These are phyloP conservation scores for Pyrenophora seminiperda DNA, from an alignment of 2,329 filamentous ascomycete genomes.

Conservation along the genomic window DNA sequence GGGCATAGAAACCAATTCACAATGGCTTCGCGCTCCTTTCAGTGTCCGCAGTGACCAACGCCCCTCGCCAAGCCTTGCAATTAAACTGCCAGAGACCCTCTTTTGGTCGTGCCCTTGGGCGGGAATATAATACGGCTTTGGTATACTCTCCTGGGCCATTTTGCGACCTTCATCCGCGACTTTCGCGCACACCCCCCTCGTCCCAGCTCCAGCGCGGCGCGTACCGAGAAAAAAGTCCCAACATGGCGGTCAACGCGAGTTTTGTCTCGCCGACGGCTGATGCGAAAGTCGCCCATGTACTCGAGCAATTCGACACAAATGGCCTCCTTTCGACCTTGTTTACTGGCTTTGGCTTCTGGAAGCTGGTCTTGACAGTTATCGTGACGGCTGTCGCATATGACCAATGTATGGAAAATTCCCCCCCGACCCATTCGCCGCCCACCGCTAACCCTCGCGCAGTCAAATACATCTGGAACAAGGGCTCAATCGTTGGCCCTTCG, in stretches of 20 bases:
- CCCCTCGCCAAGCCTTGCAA: slow-evolving; percentile 21
- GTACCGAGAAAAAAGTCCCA: slow-evolving; percentile 1
- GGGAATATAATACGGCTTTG: slow-evolving; percentile 15
- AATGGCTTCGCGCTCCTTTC: slow-evolving; percentile 5
- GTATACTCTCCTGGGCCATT: slow-evolving; percentile 7
- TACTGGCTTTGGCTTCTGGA: slow-evolving; percentile 39
- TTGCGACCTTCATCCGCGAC: slow-evolving; percentile 13
- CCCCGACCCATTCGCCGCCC: not conserved
- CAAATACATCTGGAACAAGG: slow-evolving; percentile 55
- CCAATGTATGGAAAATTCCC: slow-evolving; percentile 69
- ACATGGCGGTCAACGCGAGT: slow-evolving; percentile 46
- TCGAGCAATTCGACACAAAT: slow-evolving; percentile 37
- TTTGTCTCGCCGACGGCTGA: slow-evolving; percentile 49
- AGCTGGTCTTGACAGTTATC: slow-evolving; percentile 63
- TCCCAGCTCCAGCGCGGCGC: slow-evolving; percentile 7
- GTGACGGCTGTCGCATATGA: slow-evolving; percentile 82
- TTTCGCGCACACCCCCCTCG: slow-evolving; percentile 4
- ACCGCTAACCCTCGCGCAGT: slow-evolving; percentile 55
- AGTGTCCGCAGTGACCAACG: slow-evolving; percentile 12
- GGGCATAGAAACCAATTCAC: slow-evolving; percentile 1
- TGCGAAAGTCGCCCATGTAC: slow-evolving; percentile 41
- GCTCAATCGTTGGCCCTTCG: slow-evolving; percentile 53
- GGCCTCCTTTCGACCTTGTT: slow-evolving; percentile 41
- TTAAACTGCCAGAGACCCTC: slow-evolving; percentile 21
- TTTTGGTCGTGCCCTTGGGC: slow-evolving; percentile 13